These are phyloP conservation scores for Allomyces macrogynus DNA, from an alignment of 192 early-diverging fungal genomes.

Conservation along the genomic window DNA sequence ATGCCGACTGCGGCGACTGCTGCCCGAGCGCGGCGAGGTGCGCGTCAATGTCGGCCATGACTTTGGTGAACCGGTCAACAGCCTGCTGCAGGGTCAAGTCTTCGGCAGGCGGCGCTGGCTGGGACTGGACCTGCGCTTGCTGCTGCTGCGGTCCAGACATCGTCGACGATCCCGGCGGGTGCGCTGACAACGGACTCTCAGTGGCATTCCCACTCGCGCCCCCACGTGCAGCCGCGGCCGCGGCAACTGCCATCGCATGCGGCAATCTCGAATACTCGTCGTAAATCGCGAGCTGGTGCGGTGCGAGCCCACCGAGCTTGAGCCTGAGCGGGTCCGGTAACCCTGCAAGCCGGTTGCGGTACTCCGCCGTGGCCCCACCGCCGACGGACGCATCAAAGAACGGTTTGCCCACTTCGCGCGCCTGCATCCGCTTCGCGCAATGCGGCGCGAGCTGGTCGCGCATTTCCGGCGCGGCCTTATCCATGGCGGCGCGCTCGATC, in stretches of 20 bases:
- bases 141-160: constrained; percentile 11
- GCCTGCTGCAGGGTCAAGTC: constrained; percentile 16
- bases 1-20: constrained; percentile 20
- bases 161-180: constrained; percentile 8
- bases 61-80: constrained; percentile 25
- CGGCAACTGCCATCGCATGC: no score
- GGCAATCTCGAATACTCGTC: constrained; percentile 40
- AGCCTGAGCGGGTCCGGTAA: constrained; percentile 74
- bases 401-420: constrained; percentile 66
- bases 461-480: constrained; percentile 83
- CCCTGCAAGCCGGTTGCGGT: constrained; percentile 12
- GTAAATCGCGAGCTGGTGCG: constrained; percentile 62
- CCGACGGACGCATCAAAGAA: constrained; percentile 74
- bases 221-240: constrained; percentile 11
- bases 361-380: constrained; percentile 5
- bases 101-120: neutral
- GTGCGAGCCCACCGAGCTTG: constrained; percentile 57
- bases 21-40: constrained; percentile 18
- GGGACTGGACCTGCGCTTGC: constrained; percentile 1
- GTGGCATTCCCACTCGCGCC: constrained; percentile 11
- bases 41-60: constrained; percentile 58
- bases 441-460: constrained; percentile 55
- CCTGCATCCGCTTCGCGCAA: constrained; percentile 58
- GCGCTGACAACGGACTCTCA: constrained; percentile 11
- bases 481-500: constrained; percentile 86